A percentile compares a stretch with the other conserved stretches of the same genome.
These are phyloP conservation scores for Epichloe scottii DNA, from an alignment of 2,329 filamentous ascomycete genomes.

Conservation along the genomic window DNA sequence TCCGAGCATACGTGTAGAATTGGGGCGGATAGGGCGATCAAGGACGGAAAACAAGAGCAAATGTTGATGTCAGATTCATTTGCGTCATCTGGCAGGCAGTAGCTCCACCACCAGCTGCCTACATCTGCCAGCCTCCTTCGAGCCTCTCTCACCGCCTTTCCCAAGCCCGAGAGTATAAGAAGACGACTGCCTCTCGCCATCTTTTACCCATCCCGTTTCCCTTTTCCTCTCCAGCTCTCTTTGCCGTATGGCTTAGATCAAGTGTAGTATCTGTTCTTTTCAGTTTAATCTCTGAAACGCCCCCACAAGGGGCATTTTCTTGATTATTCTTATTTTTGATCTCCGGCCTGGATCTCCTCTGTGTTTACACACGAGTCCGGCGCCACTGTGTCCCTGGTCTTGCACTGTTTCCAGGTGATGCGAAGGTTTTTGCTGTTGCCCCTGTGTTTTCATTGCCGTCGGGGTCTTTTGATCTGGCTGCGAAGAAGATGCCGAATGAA, in stretches of 20 bases:
- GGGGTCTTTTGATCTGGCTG: background rate
- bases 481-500: conserved; percentile 16
- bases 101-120: too few relatives aligned
- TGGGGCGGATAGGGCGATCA: too few relatives aligned
- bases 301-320: conserved; percentile 48
- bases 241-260: conserved; percentile 64
- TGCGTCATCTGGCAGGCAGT: too few relatives aligned
- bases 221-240: conserved; percentile 26
- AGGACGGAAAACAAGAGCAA: too few relatives aligned
- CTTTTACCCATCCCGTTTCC: conserved; percentile 9
- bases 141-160: background rate
- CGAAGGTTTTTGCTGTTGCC: conserved; percentile 19
- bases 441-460: conserved; percentile 21
- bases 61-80: too few relatives aligned
- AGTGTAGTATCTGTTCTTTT: conserved; percentile 95
- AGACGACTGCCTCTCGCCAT: background rate
- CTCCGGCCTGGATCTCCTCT: conserved; percentile 17
- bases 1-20: too few relatives aligned
- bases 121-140: too few relatives aligned
- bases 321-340: conserved; percentile 63
- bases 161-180: conserved; percentile 1
- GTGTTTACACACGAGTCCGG: conserved; percentile 25
- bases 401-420: conserved; percentile 29
- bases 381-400: conserved; percentile 29
- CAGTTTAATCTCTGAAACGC: conserved; percentile 91